Conservation (phyloP, 1,284 basidiomycete species). For the Pascua sp. region DNA sequence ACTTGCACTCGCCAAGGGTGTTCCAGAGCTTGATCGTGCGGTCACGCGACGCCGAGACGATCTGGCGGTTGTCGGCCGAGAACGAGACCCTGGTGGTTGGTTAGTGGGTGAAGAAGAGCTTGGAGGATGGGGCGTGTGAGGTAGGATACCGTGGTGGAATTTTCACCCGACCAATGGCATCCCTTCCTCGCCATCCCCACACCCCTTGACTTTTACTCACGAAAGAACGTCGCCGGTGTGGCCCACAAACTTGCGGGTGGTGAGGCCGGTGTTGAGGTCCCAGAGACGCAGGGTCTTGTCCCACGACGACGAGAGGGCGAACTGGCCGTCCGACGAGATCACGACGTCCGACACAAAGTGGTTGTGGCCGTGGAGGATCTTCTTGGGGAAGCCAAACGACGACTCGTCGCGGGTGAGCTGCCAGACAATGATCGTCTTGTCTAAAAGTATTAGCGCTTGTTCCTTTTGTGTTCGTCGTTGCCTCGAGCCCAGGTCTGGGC, state of each 20-base stretch:
- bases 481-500: not conserved
- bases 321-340: slow-evolving; percentile 98
- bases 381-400: slow-evolving; percentile 88
- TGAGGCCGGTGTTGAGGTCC: slow-evolving; percentile 94
- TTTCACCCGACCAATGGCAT: not conserved
- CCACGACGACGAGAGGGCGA: slow-evolving; percentile 98
- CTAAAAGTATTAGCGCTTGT: slow-evolving; percentile 53
- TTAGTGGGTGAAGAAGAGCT: not conserved
- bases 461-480: not conserved
- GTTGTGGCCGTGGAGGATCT: slow-evolving; percentile 97
- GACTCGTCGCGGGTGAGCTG: slow-evolving; percentile 93
- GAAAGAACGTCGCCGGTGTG: slow-evolving; percentile 97
- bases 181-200: not conserved
- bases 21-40: slow-evolving; percentile 99
- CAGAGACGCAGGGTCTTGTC: slow-evolving; percentile 99
- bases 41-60: slow-evolving; percentile 97
- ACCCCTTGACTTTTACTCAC: slow-evolving; percentile 31
- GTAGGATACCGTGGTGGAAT: no score
- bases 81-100: slow-evolving; percentile 73
- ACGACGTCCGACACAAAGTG: slow-evolving; percentile 99
- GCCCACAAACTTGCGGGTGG: slow-evolving; percentile 95
- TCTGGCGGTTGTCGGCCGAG: slow-evolving; percentile 96
- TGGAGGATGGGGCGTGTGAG: no score
- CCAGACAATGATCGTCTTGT: slow-evolving; percentile 99
- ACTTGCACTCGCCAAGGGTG: slow-evolving; percentile 99